Conservation (phyloP, 805 yeast genomes). For the Lipomyces japonicus region DNA sequence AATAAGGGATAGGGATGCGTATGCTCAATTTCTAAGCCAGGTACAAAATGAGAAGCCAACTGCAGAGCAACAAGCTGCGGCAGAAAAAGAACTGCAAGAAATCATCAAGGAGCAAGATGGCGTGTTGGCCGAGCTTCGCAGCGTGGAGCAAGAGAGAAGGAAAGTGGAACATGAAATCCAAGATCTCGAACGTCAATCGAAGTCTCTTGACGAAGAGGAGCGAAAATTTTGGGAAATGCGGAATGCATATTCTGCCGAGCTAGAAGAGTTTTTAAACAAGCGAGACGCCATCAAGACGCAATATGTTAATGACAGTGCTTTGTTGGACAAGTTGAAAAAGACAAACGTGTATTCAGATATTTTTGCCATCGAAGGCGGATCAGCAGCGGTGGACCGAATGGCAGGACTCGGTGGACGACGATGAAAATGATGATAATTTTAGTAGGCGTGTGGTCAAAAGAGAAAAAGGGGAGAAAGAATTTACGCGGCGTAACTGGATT, state of each 20-base stretch:
- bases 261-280: conserved; percentile 50
- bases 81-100: conserved; percentile 46
- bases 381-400: conserved; percentile 26
- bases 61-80: conserved; percentile 44
- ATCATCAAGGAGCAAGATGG: conserved; percentile 42
- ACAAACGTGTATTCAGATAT: conserved; percentile 80
- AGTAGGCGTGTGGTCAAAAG: no score
- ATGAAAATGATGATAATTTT: no score
- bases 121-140: conserved; percentile 38
- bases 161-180: conserved; percentile 50
- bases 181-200: conserved; percentile 40
- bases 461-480: no score
- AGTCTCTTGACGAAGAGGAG: conserved; percentile 44
- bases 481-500: no score
- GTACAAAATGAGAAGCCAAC: conserved; percentile 45
- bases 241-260: conserved; percentile 55
- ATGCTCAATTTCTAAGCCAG: conserved; percentile 66
- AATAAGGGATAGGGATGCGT: conserved; percentile 73
- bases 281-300: conserved; percentile 61
- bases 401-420: conserved; percentile 12
- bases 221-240: conserved; percentile 46
- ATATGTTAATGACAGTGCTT: conserved; percentile 58
- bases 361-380: conserved; percentile 53
- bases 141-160: conserved; percentile 40
- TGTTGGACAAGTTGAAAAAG: conserved; percentile 65